Base-by-base conservation (phyloP, 306 rosid genomes). In the Quillaja saponaria region DNA sequence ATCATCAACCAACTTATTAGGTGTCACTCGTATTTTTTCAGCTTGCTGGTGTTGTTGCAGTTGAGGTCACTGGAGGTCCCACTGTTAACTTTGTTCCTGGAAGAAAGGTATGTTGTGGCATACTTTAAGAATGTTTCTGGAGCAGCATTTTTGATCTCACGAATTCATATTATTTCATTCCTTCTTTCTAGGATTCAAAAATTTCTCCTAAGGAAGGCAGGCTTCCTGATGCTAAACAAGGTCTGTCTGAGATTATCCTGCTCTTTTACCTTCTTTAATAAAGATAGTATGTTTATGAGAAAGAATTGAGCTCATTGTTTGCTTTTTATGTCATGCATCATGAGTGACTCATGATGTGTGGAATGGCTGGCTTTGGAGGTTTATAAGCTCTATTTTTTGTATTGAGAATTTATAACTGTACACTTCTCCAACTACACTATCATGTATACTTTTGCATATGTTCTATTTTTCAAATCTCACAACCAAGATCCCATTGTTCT, bases 41-140 rank as follows among this genome's bases (percentile, higher is more conserved):
- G 99, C 99, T 89, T 67, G 99, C 95, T 0, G 96, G 96, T 73
- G 96, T 89, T 67, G 96, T 89, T 59, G 99, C 99, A 13, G 96
- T 92, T 74, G 96, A 92, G 86, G 84, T 92, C 73, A 86, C 94
- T 44, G 99, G 98, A 76, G 96, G 96, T 38, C 99, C 99, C 65
- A 73, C 95, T 31, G 33, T 92, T 69, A 83, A 87, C 55, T 89
- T 84, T 72, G 82, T 81, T 79, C 91, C 96, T 20, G 94, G 98
- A 62, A 84, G 98, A 78, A 88, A 63, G 87, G 94, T 88, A 74
- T 15, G 60, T 46, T 46, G 55, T 48, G 8, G 19, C 55, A 61
- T 61, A 50, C 58, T 72, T 53, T 40, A 37, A 52, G 82, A 68
- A 66, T 63, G 42, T 51, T 61, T 55, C 33, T 31, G 62, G 64